Evolutionary conservation across 2,329 filamentous ascomycete genomes (phyloP).

Genomic region (Colletotrichum melonis): DNA sequence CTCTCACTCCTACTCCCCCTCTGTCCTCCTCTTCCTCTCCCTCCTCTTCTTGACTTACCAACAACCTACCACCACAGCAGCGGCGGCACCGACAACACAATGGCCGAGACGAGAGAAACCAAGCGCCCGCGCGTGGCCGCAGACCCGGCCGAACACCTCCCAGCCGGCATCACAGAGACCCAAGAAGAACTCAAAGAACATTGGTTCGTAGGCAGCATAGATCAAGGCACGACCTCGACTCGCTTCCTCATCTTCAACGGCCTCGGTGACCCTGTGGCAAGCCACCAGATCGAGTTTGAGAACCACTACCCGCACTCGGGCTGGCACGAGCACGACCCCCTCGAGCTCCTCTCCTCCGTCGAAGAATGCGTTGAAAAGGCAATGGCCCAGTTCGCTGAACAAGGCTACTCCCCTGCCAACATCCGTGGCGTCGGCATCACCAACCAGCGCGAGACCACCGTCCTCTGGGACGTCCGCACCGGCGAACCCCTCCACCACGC

Average conservation of each 20-base stretch:
- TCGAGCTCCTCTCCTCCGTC: slow-evolving; percentile 80
- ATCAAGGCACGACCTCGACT: slow-evolving; percentile 90
- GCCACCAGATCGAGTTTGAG: slow-evolving; percentile 87
- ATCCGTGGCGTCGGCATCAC: slow-evolving; percentile 88
- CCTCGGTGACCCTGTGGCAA: slow-evolving; percentile 80
- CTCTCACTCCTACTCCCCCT: not conserved
- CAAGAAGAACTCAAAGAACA: slow-evolving; percentile 49
- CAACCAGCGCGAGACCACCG: slow-evolving; percentile 89
- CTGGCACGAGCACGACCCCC: slow-evolving; percentile 92
- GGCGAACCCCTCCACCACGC: slow-evolving; percentile 86
- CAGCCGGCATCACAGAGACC: slow-evolving; percentile 45
- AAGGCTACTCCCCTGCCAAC: slow-evolving; percentile 74
- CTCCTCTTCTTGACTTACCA: slow-evolving; percentile 2
- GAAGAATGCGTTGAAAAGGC: slow-evolving; percentile 84
- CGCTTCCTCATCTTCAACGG: slow-evolving; percentile 92
- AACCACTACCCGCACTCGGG: slow-evolving; percentile 88
- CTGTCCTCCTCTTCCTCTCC: no score
- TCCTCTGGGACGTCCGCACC: slow-evolving; percentile 85
- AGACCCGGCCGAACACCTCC: slow-evolving; percentile 40
- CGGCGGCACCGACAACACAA: not conserved
- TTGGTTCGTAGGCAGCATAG: slow-evolving; percentile 87
- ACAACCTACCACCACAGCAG: not conserved
- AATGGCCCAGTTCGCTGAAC: slow-evolving; percentile 75
- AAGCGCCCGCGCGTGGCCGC: slow-evolving; percentile 29
- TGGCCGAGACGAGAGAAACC: slow-evolving; percentile 30